A percentile compares a stretch with the other conserved stretches of the same genome.
phyloP scores from a whole-genome alignment of 2,329 filamentous ascomycete genomes.

The Fusarium bulbicola region DNA sequence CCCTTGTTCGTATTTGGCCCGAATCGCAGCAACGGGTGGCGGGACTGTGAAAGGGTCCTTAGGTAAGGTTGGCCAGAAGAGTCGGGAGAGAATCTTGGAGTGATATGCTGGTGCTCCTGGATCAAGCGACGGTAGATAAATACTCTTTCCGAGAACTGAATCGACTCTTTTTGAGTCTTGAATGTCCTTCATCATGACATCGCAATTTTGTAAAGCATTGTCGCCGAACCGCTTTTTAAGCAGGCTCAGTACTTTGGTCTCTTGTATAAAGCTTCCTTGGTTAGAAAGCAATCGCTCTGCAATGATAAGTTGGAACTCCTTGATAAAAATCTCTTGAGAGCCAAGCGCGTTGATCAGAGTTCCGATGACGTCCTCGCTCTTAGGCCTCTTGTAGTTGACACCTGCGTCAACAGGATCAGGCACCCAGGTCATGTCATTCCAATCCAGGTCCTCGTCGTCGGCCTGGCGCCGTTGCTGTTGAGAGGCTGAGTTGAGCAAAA shows the following conservation, averaged over 20 bases:
- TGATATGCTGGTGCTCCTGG: slow-evolving; percentile 61
- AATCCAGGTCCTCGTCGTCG: slow-evolving; percentile 80
- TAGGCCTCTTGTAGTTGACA: slow-evolving; percentile 89
- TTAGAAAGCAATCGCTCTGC: slow-evolving; percentile 79
- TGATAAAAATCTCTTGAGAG: slow-evolving; percentile 90
- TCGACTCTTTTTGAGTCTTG: slow-evolving; percentile 83
- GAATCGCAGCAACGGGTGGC: slow-evolving; percentile 63
- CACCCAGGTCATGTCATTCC: slow-evolving; percentile 92
- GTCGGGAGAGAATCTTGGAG: slow-evolving; percentile 86
- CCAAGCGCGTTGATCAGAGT: slow-evolving; percentile 90
- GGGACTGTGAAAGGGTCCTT: slow-evolving; percentile 75
- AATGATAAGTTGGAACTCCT: slow-evolving; percentile 90
- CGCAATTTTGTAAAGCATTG: slow-evolving; percentile 85
- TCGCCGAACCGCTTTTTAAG: slow-evolving; percentile 92
- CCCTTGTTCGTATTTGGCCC: slow-evolving; percentile 75
- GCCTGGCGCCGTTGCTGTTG: slow-evolving; percentile 61
- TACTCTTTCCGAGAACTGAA: slow-evolving; percentile 64
- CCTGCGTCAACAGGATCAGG: slow-evolving; percentile 94
- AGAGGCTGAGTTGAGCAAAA: slow-evolving; percentile 69
- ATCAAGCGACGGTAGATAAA: slow-evolving; percentile 29
- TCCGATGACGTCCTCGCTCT: slow-evolving; percentile 89
- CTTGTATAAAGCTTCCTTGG: slow-evolving; percentile 78
- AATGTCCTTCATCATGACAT: slow-evolving; percentile 97
- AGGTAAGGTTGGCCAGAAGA: slow-evolving; percentile 90
- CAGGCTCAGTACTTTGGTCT: slow-evolving; percentile 82